Evolutionary conservation across 2,329 filamentous ascomycete genomes (phyloP).

Genomic region (Neofusicoccum parvum): DNA sequence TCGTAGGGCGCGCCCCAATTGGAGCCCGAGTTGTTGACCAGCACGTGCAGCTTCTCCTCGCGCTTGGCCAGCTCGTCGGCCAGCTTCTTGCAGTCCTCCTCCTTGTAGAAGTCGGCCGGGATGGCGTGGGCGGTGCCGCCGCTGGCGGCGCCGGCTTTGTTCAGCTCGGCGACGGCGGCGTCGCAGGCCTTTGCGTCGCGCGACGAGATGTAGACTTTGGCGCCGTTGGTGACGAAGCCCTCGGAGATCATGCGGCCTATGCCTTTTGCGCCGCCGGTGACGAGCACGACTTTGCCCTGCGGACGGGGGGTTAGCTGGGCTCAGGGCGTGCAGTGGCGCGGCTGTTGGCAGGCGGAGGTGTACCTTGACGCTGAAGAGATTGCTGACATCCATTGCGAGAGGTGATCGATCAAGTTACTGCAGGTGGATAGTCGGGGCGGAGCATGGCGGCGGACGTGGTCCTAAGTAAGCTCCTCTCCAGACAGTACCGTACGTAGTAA

Average conservation of each 20-base stretch:
- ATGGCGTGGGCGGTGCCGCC: slow-evolving; percentile 61
- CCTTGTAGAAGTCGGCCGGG: slow-evolving; percentile 63
- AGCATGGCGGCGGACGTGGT: background rate
- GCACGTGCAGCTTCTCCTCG: slow-evolving; percentile 60
- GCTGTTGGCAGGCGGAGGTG: background rate
- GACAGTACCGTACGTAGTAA: background rate
- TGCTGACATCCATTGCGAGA: slow-evolving; percentile 37
- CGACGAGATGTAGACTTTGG: slow-evolving; percentile 70
- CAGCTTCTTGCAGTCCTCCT: slow-evolving; percentile 60
- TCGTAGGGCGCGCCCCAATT: slow-evolving; percentile 66
- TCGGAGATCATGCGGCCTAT: slow-evolving; percentile 70
- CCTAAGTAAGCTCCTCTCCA: background rate
- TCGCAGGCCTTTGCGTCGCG: slow-evolving; percentile 63
- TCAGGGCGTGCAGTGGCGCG: background rate
- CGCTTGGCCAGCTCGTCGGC: slow-evolving; percentile 58
- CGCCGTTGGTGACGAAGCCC: slow-evolving; percentile 66
- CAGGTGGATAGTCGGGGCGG: background rate
- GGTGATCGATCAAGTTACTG: background rate
- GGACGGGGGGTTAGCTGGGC: background rate
- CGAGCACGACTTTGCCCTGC: slow-evolving; percentile 48
- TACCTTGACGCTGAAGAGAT: slow-evolving; percentile 42
- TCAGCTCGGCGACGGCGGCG: slow-evolving; percentile 61
- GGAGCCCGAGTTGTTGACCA: slow-evolving; percentile 68
- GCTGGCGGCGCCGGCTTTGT: slow-evolving; percentile 50
- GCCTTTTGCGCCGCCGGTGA: slow-evolving; percentile 56